phyloP scores from a whole-genome alignment of 306 rosid species.

The Canavalia gladiata region DNA sequence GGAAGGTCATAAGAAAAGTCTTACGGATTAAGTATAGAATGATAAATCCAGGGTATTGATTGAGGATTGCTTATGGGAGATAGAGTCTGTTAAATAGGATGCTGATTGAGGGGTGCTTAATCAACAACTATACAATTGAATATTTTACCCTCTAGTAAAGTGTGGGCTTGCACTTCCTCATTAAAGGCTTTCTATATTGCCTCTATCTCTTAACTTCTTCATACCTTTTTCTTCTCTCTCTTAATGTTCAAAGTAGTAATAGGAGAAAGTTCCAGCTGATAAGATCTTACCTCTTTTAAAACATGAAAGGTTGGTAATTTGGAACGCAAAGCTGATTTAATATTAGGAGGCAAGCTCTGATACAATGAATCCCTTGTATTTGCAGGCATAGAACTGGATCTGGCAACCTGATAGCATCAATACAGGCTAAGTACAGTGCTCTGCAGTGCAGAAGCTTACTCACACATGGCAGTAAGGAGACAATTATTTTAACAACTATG shows the following conservation, averaged over 20 bases:
- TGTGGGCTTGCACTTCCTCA: neutral
- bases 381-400: conserved; percentile 79
- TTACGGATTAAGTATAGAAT: neutral
- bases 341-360: conserved; percentile 84
- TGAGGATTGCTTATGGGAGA: conserved; percentile 23
- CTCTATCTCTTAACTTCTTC: conserved; percentile 3
- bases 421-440: conserved; percentile 39
- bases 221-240: conserved; percentile 24
- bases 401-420: conserved; percentile 69
- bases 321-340: conserved; percentile 78
- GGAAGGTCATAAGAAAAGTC: conserved; percentile 17
- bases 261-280: conserved; percentile 40
- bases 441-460: conserved; percentile 27
- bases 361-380: conserved; percentile 80
- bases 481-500: neutral
- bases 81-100: neutral
- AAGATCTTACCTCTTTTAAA: conserved; percentile 67
- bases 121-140: neutral
- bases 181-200: neutral
- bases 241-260: neutral
- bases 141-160: conserved; percentile 1
- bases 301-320: conserved; percentile 64
- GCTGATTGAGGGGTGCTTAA: conserved; percentile 19
- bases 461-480: conserved; percentile 23
- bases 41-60: conserved; percentile 7